phyloP scores from a whole-genome alignment of 768 basidiomycete genomes.

The Cubamyces sp. region DNA sequence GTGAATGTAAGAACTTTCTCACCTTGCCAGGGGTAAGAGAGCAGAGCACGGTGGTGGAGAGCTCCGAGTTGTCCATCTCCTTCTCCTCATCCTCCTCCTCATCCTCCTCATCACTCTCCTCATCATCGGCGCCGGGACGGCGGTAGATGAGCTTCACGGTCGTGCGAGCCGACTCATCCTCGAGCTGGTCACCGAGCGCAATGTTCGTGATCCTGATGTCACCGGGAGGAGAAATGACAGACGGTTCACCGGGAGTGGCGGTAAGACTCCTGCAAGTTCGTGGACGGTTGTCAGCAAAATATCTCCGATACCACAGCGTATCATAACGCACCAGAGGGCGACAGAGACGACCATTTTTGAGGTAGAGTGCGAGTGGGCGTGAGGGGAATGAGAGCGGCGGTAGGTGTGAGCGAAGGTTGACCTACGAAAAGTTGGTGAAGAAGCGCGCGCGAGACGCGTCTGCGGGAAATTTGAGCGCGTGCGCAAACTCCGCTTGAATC shows the following conservation, averaged over 20 bases:
- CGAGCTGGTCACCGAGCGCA: constrained; percentile 74
- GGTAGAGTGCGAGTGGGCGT: background rate
- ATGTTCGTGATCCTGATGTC: constrained; percentile 84
- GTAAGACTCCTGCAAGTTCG: constrained; percentile 56
- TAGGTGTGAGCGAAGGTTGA: background rate
- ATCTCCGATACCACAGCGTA: background rate
- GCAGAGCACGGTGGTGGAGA: constrained; percentile 65
- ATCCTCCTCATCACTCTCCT: constrained; percentile 47
- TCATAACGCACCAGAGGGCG: constrained; percentile 61
- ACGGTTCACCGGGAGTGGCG: constrained; percentile 59
- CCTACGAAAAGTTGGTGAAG: constrained; percentile 23
- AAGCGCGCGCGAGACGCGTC: constrained; percentile 22
- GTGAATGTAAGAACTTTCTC: constrained; percentile 1
- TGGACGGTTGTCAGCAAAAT: background rate
- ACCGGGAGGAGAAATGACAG: constrained; percentile 59
- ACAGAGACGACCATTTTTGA: constrained; percentile 60
- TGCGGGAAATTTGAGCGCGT: constrained; percentile 25
- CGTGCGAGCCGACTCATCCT: constrained; percentile 61
- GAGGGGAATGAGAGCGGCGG: background rate
- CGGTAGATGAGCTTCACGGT: constrained; percentile 69
- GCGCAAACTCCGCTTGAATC: constrained; percentile 27
- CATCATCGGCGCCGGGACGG: constrained; percentile 46
- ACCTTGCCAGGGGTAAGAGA: constrained; percentile 86
- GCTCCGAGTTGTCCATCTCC: constrained; percentile 28
- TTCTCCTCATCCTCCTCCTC: constrained; percentile 52